These are phyloP conservation scores for Aspergillus quadricinctus DNA, from an alignment of 2,329 filamentous ascomycete species.

Conservation along the genomic window DNA sequence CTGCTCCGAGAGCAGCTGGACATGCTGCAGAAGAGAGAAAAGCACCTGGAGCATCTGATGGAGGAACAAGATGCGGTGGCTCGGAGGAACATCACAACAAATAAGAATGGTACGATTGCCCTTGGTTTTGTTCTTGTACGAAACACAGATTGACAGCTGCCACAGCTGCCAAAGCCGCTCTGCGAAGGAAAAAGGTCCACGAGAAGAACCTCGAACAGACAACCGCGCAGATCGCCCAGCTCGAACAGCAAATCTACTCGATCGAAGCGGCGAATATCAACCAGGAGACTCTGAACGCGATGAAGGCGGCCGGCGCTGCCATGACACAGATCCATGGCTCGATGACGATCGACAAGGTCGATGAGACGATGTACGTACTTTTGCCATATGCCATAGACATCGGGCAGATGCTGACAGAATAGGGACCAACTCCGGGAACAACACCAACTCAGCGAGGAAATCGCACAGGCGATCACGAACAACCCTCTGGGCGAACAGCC, in stretches of 20 bases:
- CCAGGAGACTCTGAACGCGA: constrained; percentile 87
- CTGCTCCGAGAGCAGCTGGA: constrained; percentile 82
- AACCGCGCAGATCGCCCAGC: constrained; percentile 77
- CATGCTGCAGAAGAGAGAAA: constrained; percentile 96
- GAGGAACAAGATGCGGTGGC: constrained; percentile 86
- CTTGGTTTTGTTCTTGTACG: background rate
- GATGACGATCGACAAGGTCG: constrained; percentile 89
- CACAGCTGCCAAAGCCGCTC: constrained; percentile 78
- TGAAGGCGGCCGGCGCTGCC: constrained; percentile 83
- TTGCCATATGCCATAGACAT: background rate
- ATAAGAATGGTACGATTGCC: constrained; percentile 73
- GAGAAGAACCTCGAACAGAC: constrained; percentile 92
- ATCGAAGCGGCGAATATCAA: constrained; percentile 99
- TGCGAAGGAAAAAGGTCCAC: constrained; percentile 90
- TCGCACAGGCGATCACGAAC: constrained; percentile 76
- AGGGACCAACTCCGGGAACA: constrained; percentile 91
- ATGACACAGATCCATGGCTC: constrained; percentile 93
- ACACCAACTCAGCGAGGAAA: constrained; percentile 89
- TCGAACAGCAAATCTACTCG: constrained; percentile 92
- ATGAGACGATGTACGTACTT: constrained; percentile 78
- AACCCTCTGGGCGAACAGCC: constrained; percentile 63
- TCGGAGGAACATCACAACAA: constrained; percentile 79
- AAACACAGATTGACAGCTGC: background rate
- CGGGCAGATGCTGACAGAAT: constrained; percentile 12
- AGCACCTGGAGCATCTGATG: constrained; percentile 85